Percentiles rank a stretch among this genome's conserved stretches.
Evolutionary conservation across 345 rosid genomes (phyloP).

Genomic region (Capsella bursapastoris): DNA sequence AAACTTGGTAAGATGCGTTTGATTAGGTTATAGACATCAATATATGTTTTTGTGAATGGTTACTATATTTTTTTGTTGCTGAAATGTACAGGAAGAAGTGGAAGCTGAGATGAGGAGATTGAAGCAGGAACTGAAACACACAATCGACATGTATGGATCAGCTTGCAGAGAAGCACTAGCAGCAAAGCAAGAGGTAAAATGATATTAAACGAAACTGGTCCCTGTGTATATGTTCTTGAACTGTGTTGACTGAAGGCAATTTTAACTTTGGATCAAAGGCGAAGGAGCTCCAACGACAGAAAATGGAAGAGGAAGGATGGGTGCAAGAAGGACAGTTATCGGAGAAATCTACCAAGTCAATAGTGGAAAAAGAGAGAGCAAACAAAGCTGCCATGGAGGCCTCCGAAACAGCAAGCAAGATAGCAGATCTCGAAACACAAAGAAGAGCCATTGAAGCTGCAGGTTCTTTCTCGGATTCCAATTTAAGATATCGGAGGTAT

Average conservation of each 20-base stretch:
- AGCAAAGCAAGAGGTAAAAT: constrained; percentile 76
- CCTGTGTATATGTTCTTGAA: background rate
- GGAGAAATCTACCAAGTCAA: constrained; percentile 66
- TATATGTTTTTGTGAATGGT: constrained; percentile 17
- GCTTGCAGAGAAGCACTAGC: constrained; percentile 89
- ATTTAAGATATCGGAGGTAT: constrained; percentile 73
- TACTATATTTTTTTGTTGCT: constrained; percentile 17
- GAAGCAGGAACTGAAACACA: constrained; percentile 81
- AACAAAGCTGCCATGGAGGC: constrained; percentile 69
- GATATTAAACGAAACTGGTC: background rate
- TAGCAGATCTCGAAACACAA: constrained; percentile 65
- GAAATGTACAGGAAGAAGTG: constrained; percentile 62
- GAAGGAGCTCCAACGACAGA: constrained; percentile 70
- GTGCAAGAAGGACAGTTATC: constrained; percentile 62
- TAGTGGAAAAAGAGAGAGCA: constrained; percentile 65
- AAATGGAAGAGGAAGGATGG: constrained; percentile 61
- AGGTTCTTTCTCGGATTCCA: constrained; percentile 41
- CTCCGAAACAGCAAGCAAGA: constrained; percentile 66
- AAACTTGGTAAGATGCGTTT: constrained; percentile 50
- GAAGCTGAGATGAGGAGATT: constrained; percentile 88
- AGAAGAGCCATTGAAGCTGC: constrained; percentile 52
- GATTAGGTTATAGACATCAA: constrained; percentile 24
- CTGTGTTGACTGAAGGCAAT: constrained; percentile 20
- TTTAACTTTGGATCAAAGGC: constrained; percentile 52
- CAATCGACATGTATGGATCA: constrained; percentile 76